Evolutionary conservation across 2,329 filamentous ascomycete genomes (phyloP), one percentile per base, ranked within the genome.

Genomic region (Pseudocercospora crystallina): DNA sequence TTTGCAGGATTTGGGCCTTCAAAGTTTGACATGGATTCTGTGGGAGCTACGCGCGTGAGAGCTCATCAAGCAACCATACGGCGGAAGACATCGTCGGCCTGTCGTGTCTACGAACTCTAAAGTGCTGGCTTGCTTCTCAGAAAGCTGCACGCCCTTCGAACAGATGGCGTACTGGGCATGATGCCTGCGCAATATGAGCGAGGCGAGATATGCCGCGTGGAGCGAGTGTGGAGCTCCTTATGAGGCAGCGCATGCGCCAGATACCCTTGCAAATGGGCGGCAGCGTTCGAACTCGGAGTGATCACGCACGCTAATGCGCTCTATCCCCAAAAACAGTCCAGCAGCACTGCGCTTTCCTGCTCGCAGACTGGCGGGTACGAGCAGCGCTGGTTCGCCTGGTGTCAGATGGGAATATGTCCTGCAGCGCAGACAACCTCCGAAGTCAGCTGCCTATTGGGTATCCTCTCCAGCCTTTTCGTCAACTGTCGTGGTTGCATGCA

Each of bases 401-500:
- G 40, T 56, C 47, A 43, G 38, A 47, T 17, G 31, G 43, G 30
- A 13, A 20, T 17, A n/a, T 38, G 43, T 32, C 29, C 17, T 37
- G 34, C 50, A 32, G 34, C 36, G 17, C 12, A 31, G 34, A 17
- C 44, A 34, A 15, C 40, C 20, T 26, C 20, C 20, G 20, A 26
- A 11, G 13, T 14, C 36, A 12, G 40, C 33, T 26, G 43, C 15
- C 30, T 35, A 54, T 43, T 54, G 51, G 47, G 30, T 36, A 41
- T 13, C n/a, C 35, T 9, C 12, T 20, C 9, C 10, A 35, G 15
- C 30, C 42, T 42, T 37, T 49, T 41, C 42, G 36, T 31, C 37
- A 39, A 30, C 43, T 32, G 43, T 34, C 47, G 43, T 36, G 43
- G 50, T 26, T 26, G 38, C 43, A 50, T 56, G 53, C 44, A 52